These are phyloP conservation scores for Colletotrichum sp. DNA, from an alignment of 2,329 filamentous ascomycete genomes.

Conservation along the genomic window DNA sequence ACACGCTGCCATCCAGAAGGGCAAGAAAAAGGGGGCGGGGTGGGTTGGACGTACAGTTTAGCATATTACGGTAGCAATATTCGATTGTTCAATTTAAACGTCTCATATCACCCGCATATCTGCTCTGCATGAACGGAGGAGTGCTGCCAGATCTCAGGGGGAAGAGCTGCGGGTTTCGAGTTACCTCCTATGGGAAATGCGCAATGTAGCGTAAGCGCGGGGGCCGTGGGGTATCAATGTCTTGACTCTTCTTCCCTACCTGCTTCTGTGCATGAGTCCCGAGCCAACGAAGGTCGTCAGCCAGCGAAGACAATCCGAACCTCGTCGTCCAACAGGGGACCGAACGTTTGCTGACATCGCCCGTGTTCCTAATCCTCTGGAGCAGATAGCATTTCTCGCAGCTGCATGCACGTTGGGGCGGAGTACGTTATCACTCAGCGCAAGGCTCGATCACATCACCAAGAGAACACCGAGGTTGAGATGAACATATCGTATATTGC, in stretches of 20 bases:
- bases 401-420: background rate
- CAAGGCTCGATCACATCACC: background rate
- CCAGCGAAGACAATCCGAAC: background rate
- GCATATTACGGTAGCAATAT: background rate
- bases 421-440: background rate
- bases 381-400: background rate
- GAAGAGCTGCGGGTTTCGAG: background rate
- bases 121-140: background rate
- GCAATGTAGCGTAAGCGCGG: background rate
- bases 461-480: background rate
- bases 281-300: background rate
- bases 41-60: background rate
- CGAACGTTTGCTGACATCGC: background rate
- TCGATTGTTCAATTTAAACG: background rate
- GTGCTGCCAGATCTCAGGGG: background rate
- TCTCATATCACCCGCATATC: background rate
- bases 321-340: background rate
- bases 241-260: background rate
- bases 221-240: background rate
- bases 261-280: background rate
- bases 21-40: background rate
- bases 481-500: constrained; percentile 38
- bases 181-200: background rate
- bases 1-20: background rate
- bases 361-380: background rate